Conservation (phyloP, 2,329 filamentous ascomycete genomes). For the Alternaria sp. region DNA sequence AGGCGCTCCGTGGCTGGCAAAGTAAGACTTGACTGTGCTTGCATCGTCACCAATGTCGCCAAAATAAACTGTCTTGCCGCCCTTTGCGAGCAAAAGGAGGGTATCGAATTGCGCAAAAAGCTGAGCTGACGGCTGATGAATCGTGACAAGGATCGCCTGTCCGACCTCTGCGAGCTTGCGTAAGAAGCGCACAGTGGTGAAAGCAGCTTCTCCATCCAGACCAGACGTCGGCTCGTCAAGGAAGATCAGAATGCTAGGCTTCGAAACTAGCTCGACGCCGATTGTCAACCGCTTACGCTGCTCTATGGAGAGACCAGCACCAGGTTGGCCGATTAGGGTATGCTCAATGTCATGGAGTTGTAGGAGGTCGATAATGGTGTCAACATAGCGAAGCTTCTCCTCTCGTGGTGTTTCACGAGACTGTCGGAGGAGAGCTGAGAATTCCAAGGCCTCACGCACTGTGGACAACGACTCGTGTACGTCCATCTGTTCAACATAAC, state of each 20-base stretch:
- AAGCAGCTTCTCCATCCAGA: slow-evolving; percentile 81
- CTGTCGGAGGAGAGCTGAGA: slow-evolving; percentile 67
- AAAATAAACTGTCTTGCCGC: slow-evolving; percentile 79
- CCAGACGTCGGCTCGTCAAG: slow-evolving; percentile 83
- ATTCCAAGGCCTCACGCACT: slow-evolving; percentile 67
- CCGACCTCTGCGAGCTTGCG: slow-evolving; percentile 85
- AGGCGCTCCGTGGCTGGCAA: slow-evolving; percentile 73
- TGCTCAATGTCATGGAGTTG: slow-evolving; percentile 54
- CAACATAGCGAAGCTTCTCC: neutral
- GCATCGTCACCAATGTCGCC: slow-evolving; percentile 76
- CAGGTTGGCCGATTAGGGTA: neutral
- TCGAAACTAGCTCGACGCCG: slow-evolving; percentile 54
- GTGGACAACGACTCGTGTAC: slow-evolving; percentile 65
- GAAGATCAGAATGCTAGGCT: slow-evolving; percentile 41
- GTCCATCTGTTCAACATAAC: slow-evolving; percentile 62
- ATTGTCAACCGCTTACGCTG: slow-evolving; percentile 69
- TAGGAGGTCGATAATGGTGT: slow-evolving; percentile 1
- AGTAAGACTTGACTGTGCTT: slow-evolving; percentile 71
- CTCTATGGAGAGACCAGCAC: neutral
- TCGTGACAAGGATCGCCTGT: slow-evolving; percentile 84
- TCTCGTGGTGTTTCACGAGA: slow-evolving; percentile 59
- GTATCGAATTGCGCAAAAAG: slow-evolving; percentile 88
- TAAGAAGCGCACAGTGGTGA: slow-evolving; percentile 83
- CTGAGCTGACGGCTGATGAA: slow-evolving; percentile 91
- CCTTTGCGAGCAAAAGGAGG: slow-evolving; percentile 75